These are phyloP conservation scores for Carallia brachiata DNA, from an alignment of 345 rosid species.

Conservation along the genomic window DNA sequence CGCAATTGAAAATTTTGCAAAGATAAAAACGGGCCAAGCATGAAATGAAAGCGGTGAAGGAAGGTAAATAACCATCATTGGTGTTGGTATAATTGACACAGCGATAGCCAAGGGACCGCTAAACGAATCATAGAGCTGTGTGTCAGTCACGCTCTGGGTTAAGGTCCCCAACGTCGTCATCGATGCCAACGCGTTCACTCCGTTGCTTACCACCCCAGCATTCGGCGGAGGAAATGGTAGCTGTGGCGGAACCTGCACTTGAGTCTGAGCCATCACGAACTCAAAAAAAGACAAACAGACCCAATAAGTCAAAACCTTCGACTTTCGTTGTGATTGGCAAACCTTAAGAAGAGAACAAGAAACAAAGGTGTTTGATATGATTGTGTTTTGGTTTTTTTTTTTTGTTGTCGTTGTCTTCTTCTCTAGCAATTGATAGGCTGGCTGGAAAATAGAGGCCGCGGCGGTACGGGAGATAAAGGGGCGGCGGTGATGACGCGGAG, in stretches of 20 bases:
- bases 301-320: no score
- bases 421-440: neutral
- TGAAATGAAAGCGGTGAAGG: no score
- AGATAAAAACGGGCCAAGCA: no score
- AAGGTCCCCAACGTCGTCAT: conserved; percentile 19
- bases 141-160: conserved; percentile 1
- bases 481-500: neutral
- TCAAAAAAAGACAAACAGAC: neutral
- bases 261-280: conserved; percentile 1
- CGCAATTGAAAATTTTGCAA: no score
- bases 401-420: neutral
- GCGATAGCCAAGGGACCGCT: conserved; percentile 15
- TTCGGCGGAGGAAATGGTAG: neutral
- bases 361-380: neutral
- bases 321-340: no score
- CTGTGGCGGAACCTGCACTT: conserved; percentile 11
- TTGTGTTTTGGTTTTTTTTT: neutral
- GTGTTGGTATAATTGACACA: conserved; percentile 13
- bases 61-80: conserved; percentile 10
- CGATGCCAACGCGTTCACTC: neutral
- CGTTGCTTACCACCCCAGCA: neutral
- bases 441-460: conserved; percentile 6
- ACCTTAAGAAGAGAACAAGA: no score
- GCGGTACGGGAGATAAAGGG: neutral
- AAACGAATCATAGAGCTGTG: conserved; percentile 10